Evolutionary conservation across 2,329 filamentous ascomycete species (phyloP), one percentile per base, ranked within the genome.

Genomic region (Fusarium sp.): DNA sequence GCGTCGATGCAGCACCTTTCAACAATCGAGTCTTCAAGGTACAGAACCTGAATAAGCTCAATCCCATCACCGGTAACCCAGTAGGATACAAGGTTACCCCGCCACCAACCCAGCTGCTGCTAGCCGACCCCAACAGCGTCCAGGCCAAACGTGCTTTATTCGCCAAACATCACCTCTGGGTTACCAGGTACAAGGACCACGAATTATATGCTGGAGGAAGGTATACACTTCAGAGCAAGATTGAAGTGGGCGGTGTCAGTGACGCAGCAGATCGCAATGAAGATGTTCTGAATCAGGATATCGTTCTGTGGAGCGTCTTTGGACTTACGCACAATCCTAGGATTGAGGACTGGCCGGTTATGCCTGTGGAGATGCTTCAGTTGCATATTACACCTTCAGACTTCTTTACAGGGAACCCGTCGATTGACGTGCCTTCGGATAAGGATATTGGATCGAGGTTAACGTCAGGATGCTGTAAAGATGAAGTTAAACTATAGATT

Each of bases 1-100:
- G 83, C 1, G 78, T 88, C 1, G 85, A 88, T 40, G 82, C 87
- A 0, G 84, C 84, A 40, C 83, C 85, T 0, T 73, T 78, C 42
- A 83, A 79, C 59, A 87, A 88, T 68, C 81, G 85, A 14, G 77
- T 81, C 4, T 85, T 87, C 79, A 86, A 86, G 63, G 81, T 88
- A 9, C 78, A 85, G 58, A 88, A 88, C 69, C 76, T 81, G 47
- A 70, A 71, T 6, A 75, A 77, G 20, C 75, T 68, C 8, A 87
- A 88, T 67, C 77, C 79, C 0, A 78, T 83, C 7, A 84, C 83
- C 4, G 79, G 81, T 4, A 84, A 80, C 6, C 81, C 84, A 0
- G 81, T 86, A 4, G 84, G 82, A 0, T 87, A 84, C 78, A 86
- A 85, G 63, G 76, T 88, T 3, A 75, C 82, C 8, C 77, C 82